Percentiles rank a stretch among this genome's conserved stretches.
Evolutionary conservation across 2,329 filamentous ascomycete species (phyloP).

Genomic region (Stylonectria norvegica): DNA sequence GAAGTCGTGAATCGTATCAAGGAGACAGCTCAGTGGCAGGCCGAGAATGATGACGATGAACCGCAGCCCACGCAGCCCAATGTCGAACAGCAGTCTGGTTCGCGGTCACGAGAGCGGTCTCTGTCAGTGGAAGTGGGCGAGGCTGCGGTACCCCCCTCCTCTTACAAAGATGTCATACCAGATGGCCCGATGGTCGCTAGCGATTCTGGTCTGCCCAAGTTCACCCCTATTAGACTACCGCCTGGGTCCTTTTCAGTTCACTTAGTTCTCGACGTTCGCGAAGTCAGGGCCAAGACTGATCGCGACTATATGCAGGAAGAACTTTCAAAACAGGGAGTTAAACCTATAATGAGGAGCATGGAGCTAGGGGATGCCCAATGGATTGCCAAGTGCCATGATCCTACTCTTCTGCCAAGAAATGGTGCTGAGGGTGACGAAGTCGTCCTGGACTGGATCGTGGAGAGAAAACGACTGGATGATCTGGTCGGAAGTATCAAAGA

Average conservation of each 20-base stretch:
- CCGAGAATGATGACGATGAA: slow-evolving; percentile 19
- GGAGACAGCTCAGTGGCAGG: slow-evolving; percentile 42
- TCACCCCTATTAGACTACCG: slow-evolving; percentile 59
- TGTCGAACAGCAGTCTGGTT: slow-evolving; percentile 1
- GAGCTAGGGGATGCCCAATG: slow-evolving; percentile 75
- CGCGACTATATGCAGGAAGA: slow-evolving; percentile 74
- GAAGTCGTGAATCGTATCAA: slow-evolving; percentile 66
- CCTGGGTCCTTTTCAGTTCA: slow-evolving; percentile 69
- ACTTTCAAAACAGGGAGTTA: slow-evolving; percentile 62
- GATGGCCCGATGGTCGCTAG: slow-evolving; percentile 33
- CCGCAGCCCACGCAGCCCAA: slow-evolving; percentile 7
- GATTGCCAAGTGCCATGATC: slow-evolving; percentile 69
- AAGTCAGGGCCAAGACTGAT: slow-evolving; percentile 69
- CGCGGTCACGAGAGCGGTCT: slow-evolving; percentile 7
- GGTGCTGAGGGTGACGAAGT: slow-evolving; percentile 66
- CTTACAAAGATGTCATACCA: slow-evolving; percentile 40
- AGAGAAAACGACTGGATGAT: slow-evolving; percentile 78
- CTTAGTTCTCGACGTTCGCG: slow-evolving; percentile 70
- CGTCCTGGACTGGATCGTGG: slow-evolving; percentile 75
- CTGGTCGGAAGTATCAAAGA: slow-evolving; percentile 78
- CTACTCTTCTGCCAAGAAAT: slow-evolving; percentile 50
- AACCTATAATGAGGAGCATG: slow-evolving; percentile 63
- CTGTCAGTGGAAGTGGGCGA: slow-evolving; percentile 19
- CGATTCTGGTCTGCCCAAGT: slow-evolving; percentile 39
- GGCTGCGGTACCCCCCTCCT: slow-evolving; percentile 11